Evolutionary conservation across 441 rosid species (phyloP), one percentile per base, ranked within the genome.

Genomic region (Manihot esculenta): DNA sequence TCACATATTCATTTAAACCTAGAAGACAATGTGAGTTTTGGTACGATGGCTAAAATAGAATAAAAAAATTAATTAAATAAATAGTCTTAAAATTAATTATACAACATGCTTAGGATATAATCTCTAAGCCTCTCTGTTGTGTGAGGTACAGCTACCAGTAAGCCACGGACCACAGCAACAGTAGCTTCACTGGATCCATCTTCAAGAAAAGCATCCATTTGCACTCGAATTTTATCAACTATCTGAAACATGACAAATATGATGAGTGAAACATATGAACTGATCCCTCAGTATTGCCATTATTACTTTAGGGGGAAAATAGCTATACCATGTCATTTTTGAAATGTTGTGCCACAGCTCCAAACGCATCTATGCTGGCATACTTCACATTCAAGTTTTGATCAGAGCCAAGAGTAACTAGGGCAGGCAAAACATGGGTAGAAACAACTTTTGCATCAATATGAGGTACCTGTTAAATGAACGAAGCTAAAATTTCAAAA

Each of bases 121-220:
- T 95, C 98, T 84, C 98, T 80, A 66, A 95, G 93, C 74, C 81
- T 87, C 48, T 92, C 98, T 42, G 96, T 92, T 72, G 99, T 88
- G 82, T 91, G 97, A 13, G 98, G 99, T 77, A 92, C 86, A 18
- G 99, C 99, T 65, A 91, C 86, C 64, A 85, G 75, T 79, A 95
- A 84, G 42, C 97, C 90, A 71, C 92, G 99, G 64, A 95, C 80
- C 63, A 95, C 99, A 70, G 97, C 97, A 59, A 92, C 72, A 48
- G 94, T 91, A 69, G 99, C 97, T 77, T 91, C 99, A 82, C 88
- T 93, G 60, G 99, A 95, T 74, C 99, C 98, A 80, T 95, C 99
- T 84, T 95, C 99, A 69, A 95, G 93, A 83, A 95, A 95, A 48
- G 98, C 98, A 85, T 95, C 99, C 99, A 95, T 95, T 86, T 95